phyloP scores from a whole-genome alignment of 441 rosid genomes.

The Hura crepitans region DNA sequence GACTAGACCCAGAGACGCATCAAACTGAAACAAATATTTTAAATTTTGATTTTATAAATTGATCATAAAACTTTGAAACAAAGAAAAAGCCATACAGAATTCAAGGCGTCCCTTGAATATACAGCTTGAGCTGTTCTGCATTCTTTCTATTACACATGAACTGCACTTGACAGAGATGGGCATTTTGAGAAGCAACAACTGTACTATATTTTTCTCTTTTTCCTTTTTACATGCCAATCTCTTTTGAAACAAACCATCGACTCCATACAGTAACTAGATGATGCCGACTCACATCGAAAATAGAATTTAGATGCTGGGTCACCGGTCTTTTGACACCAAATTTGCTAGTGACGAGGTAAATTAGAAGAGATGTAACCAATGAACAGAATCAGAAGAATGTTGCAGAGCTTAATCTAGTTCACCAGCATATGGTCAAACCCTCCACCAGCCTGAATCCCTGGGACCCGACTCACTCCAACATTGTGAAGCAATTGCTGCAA shows the following conservation, averaged over 20 bases:
- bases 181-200: background rate
- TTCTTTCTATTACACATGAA: background rate
- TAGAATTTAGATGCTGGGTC: background rate
- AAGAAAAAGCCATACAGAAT: no score
- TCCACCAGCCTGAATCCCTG: constrained; percentile 64
- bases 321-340: background rate
- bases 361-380: background rate
- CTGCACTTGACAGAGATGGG: background rate
- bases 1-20: no score
- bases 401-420: constrained; percentile 33
- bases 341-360: background rate
- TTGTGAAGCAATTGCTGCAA: constrained; percentile 91
- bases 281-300: constrained; percentile 3
- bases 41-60: no score
- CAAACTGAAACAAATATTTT: no score
- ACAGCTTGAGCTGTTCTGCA: no score
- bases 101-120: no score
- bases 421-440: constrained; percentile 89
- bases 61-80: no score
- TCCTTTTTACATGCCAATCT: background rate
- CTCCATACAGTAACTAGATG: constrained; percentile 12
- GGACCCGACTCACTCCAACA: constrained; percentile 69
- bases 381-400: background rate
- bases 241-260: background rate
- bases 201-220: background rate